These are phyloP conservation scores for Dalbergia cultrata DNA, from an alignment of 306 rosid genomes.

Conservation along the genomic window DNA sequence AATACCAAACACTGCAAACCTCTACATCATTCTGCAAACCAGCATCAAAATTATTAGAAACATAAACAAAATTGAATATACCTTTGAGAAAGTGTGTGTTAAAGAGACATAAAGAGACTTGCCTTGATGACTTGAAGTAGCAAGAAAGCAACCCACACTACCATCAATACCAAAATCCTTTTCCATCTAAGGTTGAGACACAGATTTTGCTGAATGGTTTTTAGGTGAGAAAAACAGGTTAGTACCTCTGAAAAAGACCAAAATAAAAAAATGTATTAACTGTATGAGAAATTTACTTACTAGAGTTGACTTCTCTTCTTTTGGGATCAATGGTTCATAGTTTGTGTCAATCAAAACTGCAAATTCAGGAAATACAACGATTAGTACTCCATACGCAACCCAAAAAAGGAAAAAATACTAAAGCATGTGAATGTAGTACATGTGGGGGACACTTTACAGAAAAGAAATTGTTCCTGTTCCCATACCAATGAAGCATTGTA, in stretches of 20 bases:
- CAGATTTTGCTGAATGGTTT: constrained; percentile 65
- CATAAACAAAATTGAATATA: not conserved
- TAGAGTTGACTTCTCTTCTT: constrained; percentile 63
- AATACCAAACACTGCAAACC: constrained; percentile 75
- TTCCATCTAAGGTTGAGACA: constrained; percentile 80
- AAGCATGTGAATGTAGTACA: not conserved
- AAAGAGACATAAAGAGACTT: constrained; percentile 31
- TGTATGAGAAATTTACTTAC: constrained; percentile 54
- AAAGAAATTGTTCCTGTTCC: not conserved
- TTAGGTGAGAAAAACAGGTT: not conserved
- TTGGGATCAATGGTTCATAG: constrained; percentile 64
- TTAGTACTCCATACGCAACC: not conserved
- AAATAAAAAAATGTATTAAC: not conserved
- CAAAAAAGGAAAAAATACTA: not conserved
- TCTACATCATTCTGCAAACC: constrained; percentile 67
- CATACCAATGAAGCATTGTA: constrained; percentile 1
- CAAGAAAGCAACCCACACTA: constrained; percentile 75
- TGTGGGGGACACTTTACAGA: not conserved
- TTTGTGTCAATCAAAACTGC: constrained; percentile 70
- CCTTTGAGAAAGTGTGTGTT: not conserved
- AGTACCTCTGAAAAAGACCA: constrained; percentile 8
- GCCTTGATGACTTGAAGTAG: constrained; percentile 81
- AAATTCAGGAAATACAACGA: constrained; percentile 19
- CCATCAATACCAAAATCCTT: constrained; percentile 55
- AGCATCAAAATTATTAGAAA: constrained; percentile 8